phyloP scores from a whole-genome alignment of 768 basidiomycete species.

The Melanogaster broomeanus region DNA sequence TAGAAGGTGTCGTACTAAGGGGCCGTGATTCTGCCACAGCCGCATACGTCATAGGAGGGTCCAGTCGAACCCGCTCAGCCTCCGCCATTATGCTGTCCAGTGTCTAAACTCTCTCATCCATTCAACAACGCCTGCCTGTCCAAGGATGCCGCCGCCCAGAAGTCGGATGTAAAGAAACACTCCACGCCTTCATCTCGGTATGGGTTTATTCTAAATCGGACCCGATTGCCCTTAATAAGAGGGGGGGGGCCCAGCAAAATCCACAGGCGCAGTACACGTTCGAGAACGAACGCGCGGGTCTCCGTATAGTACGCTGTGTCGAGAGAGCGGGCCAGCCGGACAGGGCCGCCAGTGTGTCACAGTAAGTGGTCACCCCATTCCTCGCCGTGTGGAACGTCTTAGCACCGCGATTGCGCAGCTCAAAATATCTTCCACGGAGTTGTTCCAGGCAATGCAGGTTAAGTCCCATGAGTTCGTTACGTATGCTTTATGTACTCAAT shows the following conservation, averaged over 20 bases:
- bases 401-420: slow-evolving; percentile 41
- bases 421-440: slow-evolving; percentile 58
- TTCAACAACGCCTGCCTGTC: too few relatives aligned
- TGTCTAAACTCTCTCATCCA: slow-evolving; percentile 19
- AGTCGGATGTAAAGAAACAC: slow-evolving; percentile 28
- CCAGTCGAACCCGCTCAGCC: too few relatives aligned
- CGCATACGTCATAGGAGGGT: slow-evolving; percentile 28
- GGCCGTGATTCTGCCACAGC: slow-evolving; percentile 2
- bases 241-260: slow-evolving; percentile 3
- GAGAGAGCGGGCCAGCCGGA: slow-evolving; percentile 38
- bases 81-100: too few relatives aligned
- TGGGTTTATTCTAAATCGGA: slow-evolving; percentile 9
- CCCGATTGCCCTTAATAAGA: background rate
- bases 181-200: slow-evolving; percentile 47
- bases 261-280: slow-evolving; percentile 59
- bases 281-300: slow-evolving; percentile 61
- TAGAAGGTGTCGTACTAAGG: too few relatives aligned
- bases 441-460: slow-evolving; percentile 80
- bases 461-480: slow-evolving; percentile 9
- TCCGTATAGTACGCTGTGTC: slow-evolving; percentile 59
- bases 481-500: slow-evolving; percentile 8
- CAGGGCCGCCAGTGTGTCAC: slow-evolving; percentile 54
- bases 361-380: slow-evolving; percentile 38
- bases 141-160: slow-evolving; percentile 14
- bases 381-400: slow-evolving; percentile 8